Evolutionary conservation across 331 rosid species (phyloP).

Genomic region (Malus hybrid): DNA sequence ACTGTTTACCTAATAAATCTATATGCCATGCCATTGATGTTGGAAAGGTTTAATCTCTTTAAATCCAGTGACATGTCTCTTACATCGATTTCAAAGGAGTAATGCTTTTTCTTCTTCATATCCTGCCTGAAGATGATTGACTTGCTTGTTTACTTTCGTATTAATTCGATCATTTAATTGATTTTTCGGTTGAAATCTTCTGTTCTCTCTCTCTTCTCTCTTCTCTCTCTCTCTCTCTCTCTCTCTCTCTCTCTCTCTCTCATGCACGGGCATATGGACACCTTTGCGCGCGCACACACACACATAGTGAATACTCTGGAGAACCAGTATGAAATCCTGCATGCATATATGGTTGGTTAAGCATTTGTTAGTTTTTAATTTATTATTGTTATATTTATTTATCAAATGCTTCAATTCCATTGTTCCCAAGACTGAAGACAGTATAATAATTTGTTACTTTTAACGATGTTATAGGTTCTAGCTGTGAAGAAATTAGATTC

Average conservation of each 20-base stretch:
- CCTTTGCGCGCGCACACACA: neutral
- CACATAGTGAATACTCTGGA: neutral
- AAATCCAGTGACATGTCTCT: neutral
- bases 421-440: neutral
- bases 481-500: slow-evolving; percentile 90
- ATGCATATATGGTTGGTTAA: neutral
- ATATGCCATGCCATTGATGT: neutral
- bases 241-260: neutral
- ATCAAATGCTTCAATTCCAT: neutral
- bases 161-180: neutral
- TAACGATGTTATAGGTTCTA: slow-evolving; percentile 51
- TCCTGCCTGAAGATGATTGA: neutral
- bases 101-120: neutral
- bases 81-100: neutral
- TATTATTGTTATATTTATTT: neutral
- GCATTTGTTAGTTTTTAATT: neutral
- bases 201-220: neutral
- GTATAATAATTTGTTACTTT: slow-evolving; percentile 3
- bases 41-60: neutral
- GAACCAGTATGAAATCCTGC: neutral
- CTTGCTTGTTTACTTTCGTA: neutral
- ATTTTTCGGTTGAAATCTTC: neutral
- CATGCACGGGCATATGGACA: no score
- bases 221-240: neutral
- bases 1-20: neutral